Base-by-base conservation (phyloP, 495 filamentous ascomycete species). In the Penicillium canescens region DNA sequence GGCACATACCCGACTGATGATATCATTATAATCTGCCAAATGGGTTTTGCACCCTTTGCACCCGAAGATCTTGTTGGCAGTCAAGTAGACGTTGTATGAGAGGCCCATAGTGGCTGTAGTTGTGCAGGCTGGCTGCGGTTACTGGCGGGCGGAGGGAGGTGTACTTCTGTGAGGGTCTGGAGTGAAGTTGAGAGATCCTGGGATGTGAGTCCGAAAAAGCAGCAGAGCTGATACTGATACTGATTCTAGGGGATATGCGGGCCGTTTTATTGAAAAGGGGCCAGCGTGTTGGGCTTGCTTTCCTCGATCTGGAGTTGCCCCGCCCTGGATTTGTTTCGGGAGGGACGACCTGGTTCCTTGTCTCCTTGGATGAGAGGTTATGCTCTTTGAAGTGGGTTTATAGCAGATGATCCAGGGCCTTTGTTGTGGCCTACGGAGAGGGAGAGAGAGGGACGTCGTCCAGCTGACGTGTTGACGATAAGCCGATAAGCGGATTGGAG, bases 11-110 rank as follows among this genome's bases (percentile, higher is more conserved):
- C 93, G 79, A 61, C 91, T 96, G 51, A 98, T 90, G 54, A 98
- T 98, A 59, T 96, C 92, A 55, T 98, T 91, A 59, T 96, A 91
- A 63, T 95, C 92, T 10, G 91, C 85, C 10, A 98, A 85, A 67
- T 98, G 94, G 3, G 94, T 88, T 71, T 97, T 97, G 84, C 94
- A 98, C 57, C 78, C 79, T 75, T 93, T 95, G 82, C 94, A 98
- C 46, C 91, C 95, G 67, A 95, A 97, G 70, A 98, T 92, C 71
- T 89, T 88, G 72, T 79, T 82, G 61, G 88, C 85, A 71, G 87
- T 90, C 59, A 98, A 86, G 73, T 98, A 98, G 59, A 91, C 83
- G 79, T 97, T 97, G 81, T 98, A 98, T 50, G 87, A 76, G 60
- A 98, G 86, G 57, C 94, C 94, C 94, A 98, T 98, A 39, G 58